phyloP scores from a whole-genome alignment of 306 rosid genomes.

The Begonia masoniana region DNA sequence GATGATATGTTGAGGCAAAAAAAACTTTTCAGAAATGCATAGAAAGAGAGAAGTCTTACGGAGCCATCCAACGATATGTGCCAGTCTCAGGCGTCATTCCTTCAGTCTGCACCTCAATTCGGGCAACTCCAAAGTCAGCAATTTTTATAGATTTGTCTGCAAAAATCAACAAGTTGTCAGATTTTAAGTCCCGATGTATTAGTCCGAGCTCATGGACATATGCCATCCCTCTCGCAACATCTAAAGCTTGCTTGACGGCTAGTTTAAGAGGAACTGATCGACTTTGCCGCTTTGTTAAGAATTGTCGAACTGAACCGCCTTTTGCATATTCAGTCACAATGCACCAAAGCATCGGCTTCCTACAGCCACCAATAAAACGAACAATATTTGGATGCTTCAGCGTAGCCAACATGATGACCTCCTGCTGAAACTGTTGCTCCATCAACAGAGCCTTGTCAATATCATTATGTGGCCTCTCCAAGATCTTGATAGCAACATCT shows the following conservation, averaged over 20 bases:
- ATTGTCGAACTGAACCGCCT: conserved; percentile 94
- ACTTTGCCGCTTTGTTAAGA: conserved; percentile 63
- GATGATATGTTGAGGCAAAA: no score
- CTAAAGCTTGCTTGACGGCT: conserved; percentile 95
- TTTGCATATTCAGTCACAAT: conserved; percentile 95
- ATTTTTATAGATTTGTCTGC: conserved; percentile 91
- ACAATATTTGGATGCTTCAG: conserved; percentile 89
- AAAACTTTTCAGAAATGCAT: no score
- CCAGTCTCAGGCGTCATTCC: conserved; percentile 99
- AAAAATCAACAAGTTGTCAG: conserved; percentile 86
- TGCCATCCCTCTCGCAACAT: conserved; percentile 92
- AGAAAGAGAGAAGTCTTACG: conserved; percentile 46
- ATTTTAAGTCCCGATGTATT: conserved; percentile 91
- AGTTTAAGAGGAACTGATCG: conserved; percentile 86
- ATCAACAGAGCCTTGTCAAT: conserved; percentile 70
- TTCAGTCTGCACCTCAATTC: conserved; percentile 99
- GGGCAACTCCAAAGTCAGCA: conserved; percentile 99
- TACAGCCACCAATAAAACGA: conserved; percentile 88
- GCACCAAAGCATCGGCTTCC: conserved; percentile 99
- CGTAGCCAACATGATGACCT: conserved; percentile 92
- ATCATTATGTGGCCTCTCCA: conserved; percentile 97
- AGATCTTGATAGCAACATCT: conserved; percentile 91
- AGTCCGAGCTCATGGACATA: conserved; percentile 84
- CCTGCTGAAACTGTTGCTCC: conserved; percentile 98
- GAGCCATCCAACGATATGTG: conserved; percentile 99